These are phyloP conservation scores for Diplocarpon rosae DNA, from an alignment of 2,329 filamentous ascomycete genomes.

Conservation along the genomic window DNA sequence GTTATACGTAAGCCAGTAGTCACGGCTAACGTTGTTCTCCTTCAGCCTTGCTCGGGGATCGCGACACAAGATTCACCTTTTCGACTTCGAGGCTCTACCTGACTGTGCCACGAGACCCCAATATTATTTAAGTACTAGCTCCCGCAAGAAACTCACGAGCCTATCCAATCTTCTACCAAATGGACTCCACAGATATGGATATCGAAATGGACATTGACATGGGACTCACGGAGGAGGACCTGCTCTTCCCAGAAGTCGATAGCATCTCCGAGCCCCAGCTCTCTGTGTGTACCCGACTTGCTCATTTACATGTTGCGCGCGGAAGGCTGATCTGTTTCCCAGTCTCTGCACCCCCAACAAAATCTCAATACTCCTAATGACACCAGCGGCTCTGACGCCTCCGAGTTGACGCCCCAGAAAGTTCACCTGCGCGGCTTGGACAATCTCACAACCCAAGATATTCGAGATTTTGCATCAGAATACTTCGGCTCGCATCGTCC, in stretches of 20 bases:
- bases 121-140: no score
- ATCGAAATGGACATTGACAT: conserved; percentile 68
- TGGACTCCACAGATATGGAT: conserved; percentile 43
- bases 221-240: conserved; percentile 33
- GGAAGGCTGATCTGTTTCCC: conserved; percentile 9
- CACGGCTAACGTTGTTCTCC: no score
- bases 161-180: conserved; percentile 6
- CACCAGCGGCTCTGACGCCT: conserved; percentile 15
- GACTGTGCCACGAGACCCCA: no score
- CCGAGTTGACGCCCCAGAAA: conserved; percentile 20
- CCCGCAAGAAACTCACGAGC: not conserved
- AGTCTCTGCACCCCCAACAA: conserved; percentile 15
- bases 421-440: conserved; percentile 73
- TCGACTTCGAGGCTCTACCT: no score
- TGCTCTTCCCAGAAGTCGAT: conserved; percentile 16
- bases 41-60: no score
- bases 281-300: not conserved
- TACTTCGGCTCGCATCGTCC: conserved; percentile 48
- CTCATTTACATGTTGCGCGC: not conserved
- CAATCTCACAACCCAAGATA: conserved; percentile 66
- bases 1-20: no score
- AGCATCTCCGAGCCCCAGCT: conserved; percentile 9
- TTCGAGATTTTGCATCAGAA: conserved; percentile 62
- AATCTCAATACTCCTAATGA: conserved; percentile 21
- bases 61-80: no score